Evolutionary conservation across 148 eudicot genomes (phyloP).

Genomic region (Polygonum aviculare): DNA sequence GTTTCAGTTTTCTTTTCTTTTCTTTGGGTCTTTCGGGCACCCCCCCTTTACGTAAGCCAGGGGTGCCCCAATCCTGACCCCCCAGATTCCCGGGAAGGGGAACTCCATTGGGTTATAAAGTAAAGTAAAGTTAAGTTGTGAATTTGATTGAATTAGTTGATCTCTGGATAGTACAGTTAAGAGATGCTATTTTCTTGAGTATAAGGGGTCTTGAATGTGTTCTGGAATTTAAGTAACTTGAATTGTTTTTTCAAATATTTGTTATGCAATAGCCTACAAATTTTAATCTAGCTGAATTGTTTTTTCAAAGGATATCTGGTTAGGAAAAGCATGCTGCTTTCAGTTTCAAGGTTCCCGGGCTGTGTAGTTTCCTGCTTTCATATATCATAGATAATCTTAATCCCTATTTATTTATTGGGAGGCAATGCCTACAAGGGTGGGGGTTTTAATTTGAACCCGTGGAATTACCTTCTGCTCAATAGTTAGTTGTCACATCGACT

Average conservation of each 20-base stretch:
- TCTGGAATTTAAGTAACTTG: background rate
- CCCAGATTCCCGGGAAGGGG: no score
- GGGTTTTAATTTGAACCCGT: background rate
- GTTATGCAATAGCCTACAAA: background rate
- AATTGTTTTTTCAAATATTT: background rate
- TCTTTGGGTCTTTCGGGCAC: no score
- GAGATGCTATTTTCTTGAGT: background rate
- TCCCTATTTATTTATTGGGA: background rate
- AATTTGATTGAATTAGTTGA: background rate
- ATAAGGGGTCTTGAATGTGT: background rate
- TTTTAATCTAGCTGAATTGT: background rate
- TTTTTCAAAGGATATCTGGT: no score
- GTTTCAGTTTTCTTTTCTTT: no score
- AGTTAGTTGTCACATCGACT: background rate
- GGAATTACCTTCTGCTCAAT: background rate
- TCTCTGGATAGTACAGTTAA: background rate
- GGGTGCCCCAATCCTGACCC: no score
- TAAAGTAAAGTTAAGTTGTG: no score
- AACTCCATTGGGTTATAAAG: no score
- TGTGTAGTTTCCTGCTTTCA: background rate
- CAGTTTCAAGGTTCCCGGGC: background rate
- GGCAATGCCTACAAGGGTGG: background rate
- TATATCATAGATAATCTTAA: background rate
- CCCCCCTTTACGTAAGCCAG: no score
- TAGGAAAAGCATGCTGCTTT: background rate